A percentile compares a stretch with the other conserved stretches of the same genome.
Evolutionary conservation across 2,329 filamentous ascomycete species (phyloP).

Genomic region (Colletotrichum simmondsii): DNA sequence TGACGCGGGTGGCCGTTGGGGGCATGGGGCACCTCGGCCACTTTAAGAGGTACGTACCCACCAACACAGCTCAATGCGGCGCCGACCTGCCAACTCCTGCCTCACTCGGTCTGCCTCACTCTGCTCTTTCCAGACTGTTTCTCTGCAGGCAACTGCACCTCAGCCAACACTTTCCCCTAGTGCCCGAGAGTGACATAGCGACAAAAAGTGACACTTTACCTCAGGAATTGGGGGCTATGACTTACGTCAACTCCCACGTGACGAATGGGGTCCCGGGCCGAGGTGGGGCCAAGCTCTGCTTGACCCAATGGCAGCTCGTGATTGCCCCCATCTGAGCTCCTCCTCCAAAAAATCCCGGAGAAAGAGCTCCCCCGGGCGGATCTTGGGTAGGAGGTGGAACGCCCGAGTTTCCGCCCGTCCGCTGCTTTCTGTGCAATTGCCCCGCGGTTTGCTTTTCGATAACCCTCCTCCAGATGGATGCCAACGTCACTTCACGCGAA

Average conservation of each 20-base stretch:
- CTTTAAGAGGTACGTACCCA: background rate
- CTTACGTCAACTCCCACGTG: constrained; percentile 34
- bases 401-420: background rate
- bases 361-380: constrained; percentile 16
- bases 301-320: background rate
- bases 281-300: background rate
- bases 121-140: background rate
- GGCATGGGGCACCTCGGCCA: background rate
- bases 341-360: background rate
- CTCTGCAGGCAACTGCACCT: background rate
- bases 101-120: background rate
- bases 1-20: background rate
- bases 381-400: background rate
- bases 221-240: background rate
- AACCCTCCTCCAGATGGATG: too few species aligned
- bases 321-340: background rate
- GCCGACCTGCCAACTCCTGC: background rate
- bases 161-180: constrained; percentile 7
- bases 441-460: background rate
- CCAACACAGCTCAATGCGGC: background rate
- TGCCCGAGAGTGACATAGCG: too few species aligned
- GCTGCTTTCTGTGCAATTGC: background rate
- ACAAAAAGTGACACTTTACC: background rate
- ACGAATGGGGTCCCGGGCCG: background rate
- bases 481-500: background rate